A percentile compares a stretch with the other conserved stretches of the same genome.
These are phyloP conservation scores for Gloeophyllum trabeum DNA, from an alignment of 768 basidiomycete species.

Conservation along the genomic window DNA sequence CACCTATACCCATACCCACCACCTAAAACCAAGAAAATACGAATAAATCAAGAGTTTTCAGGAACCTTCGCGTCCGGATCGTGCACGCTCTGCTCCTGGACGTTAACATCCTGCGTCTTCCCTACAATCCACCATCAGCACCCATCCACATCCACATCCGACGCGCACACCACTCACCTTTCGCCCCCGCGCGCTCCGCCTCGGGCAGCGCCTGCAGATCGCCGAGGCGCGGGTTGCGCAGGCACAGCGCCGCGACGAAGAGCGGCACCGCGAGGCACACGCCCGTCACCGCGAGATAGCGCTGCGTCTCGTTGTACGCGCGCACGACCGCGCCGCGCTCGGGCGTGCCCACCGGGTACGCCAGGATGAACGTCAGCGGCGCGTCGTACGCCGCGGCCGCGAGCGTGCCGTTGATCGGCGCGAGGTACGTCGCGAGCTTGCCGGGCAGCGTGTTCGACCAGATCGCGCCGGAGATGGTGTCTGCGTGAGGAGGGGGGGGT, in stretches of 20 bases:
- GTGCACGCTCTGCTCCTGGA: no score
- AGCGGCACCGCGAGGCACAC: neutral
- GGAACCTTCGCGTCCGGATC: no score
- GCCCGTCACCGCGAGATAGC: conserved; percentile 2
- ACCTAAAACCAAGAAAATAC: no score
- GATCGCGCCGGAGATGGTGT: conserved; percentile 2
- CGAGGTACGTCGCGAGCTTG: neutral
- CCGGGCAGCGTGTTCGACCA: neutral
- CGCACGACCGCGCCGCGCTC: conserved; percentile 1
- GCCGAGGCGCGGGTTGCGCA: neutral
- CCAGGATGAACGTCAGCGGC: neutral
- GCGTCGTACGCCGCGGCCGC: neutral
- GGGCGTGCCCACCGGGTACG: neutral
- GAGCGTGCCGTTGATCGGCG: neutral
- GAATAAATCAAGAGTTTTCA: no score
- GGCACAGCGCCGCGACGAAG: neutral
- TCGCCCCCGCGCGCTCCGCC: neutral
- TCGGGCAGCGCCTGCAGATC: neutral
- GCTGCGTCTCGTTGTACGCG: conserved; percentile 4
- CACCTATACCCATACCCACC: no score
- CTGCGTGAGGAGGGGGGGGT: no score
- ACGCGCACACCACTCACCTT: no score
- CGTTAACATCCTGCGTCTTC: no score
- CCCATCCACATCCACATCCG: no score
- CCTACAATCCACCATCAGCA: no score